Conservation (phyloP, 768 basidiomycete genomes). For the Auricularia cornea region DNA sequence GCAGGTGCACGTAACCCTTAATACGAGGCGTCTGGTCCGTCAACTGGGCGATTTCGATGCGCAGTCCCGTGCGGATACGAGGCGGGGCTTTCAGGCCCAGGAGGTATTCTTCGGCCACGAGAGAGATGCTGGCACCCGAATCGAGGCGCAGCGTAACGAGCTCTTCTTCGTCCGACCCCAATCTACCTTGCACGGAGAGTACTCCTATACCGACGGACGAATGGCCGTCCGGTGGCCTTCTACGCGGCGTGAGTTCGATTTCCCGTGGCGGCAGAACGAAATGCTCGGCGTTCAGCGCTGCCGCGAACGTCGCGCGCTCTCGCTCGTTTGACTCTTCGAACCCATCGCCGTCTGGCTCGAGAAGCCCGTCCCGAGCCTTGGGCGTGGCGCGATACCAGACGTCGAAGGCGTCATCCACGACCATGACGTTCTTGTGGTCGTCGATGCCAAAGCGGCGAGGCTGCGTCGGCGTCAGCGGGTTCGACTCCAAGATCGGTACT, state of each 20-base stretch:
- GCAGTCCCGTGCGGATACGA: background rate
- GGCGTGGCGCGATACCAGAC: background rate
- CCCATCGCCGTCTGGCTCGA: background rate
- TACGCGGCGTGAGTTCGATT: background rate
- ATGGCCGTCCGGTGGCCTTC: background rate
- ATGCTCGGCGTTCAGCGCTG: background rate
- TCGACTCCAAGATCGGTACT: too few species aligned
- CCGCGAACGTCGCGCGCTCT: background rate
- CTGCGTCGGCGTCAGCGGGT: too few species aligned
- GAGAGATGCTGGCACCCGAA: background rate
- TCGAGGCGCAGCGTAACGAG: background rate
- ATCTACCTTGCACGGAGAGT: background rate
- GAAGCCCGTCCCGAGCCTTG: background rate
- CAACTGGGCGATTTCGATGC: background rate
- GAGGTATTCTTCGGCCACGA: background rate
- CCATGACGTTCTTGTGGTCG: too few species aligned
- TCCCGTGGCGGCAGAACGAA: background rate
- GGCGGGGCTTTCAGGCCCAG: background rate
- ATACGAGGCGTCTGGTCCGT: background rate
- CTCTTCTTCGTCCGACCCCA: background rate
- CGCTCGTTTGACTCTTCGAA: background rate
- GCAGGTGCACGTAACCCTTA: slow-evolving; percentile 15
- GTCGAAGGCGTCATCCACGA: too few species aligned
- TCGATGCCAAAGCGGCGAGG: too few species aligned
- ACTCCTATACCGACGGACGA: background rate